Base-by-base conservation (phyloP, 768 basidiomycete genomes). In the Mycena albidolilacea region DNA sequence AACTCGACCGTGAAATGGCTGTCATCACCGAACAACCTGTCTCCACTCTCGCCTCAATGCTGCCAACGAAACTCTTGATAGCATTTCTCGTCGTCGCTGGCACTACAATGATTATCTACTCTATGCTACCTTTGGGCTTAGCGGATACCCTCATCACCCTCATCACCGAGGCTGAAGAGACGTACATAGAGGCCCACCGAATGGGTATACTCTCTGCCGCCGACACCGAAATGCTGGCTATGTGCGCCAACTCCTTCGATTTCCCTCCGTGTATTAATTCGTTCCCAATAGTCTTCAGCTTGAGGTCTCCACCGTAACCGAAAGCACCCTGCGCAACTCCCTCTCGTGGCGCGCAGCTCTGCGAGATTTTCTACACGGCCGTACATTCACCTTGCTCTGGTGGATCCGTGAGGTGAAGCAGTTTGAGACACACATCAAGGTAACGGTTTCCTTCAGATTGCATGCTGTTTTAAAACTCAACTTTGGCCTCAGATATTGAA, bases 321-420 rank as follows among this genome's bases (percentile, higher is more conserved):
- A 48, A 52, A 30, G 12, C 14, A 50, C 35, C 17, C 35, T 64
- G 19, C 62, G 62, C n/a, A 50, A 64, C 37, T 64, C 46, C 48
- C 35, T 64, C 19, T 52, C 62, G 43, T 38, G 9, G 30, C 35
- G 35, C 19, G 10, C 17, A 2, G 62, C 62, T 6, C 11, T 64
- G 10, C 17, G 17, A 15, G 62, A 50, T n/a, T 64, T 64, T 30
- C 19, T 64, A 30, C 5, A 7, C 17, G 48, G 62, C 3, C 30
- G 30, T n/a, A 35, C 61, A n/a, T 21, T 63, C 44, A 63, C 44
- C 5, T 5, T 63, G 1, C 44, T 63, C 17, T 44, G 30, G 11
- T 63, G 61, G 8, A 30, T 63, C 61, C 44, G 17, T 1, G 61
- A 63, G 1, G 61, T 37, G 0, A 23, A 23, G 7, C 5, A 6